A percentile compares a stretch with the other conserved stretches of the same genome.
phyloP scores from a whole-genome alignment of 2,329 filamentous ascomycete species.

The Periconia digitata region DNA sequence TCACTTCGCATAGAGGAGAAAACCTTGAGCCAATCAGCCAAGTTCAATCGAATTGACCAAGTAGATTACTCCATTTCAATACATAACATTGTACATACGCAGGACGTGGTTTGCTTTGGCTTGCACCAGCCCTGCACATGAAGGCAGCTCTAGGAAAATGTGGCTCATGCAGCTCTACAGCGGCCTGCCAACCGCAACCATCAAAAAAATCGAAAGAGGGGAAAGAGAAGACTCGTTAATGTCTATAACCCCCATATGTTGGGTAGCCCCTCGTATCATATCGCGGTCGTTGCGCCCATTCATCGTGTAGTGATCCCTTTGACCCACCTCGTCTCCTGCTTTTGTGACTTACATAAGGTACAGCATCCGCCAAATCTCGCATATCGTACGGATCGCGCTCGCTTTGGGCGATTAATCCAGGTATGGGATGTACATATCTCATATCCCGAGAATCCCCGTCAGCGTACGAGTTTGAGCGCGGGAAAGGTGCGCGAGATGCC shows the following conservation, averaged over 20 bases:
- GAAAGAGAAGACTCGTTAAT: not conserved
- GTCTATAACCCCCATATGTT: slow-evolving; percentile 6
- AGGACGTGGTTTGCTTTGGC: too few species aligned
- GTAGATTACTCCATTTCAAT: too few species aligned
- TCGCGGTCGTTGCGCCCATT: slow-evolving; percentile 1
- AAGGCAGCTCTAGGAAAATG: too few species aligned
- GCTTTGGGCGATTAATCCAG: too few species aligned
- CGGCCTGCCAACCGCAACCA: too few species aligned
- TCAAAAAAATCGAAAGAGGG: too few species aligned
- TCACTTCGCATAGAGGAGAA: too few species aligned
- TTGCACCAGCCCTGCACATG: too few species aligned
- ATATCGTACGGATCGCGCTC: not conserved
- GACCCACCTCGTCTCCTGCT: not conserved
- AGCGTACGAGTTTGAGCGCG: slow-evolving; percentile 1
- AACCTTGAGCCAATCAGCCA: too few species aligned
- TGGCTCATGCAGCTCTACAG: too few species aligned
- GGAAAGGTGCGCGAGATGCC: not conserved
- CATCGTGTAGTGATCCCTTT: not conserved
- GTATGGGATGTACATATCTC: not conserved
- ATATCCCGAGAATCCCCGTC: not conserved
- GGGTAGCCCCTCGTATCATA: slow-evolving; percentile 17
- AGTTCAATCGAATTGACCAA: too few species aligned
- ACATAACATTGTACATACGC: too few species aligned
- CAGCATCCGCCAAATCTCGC: not conserved
- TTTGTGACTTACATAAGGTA: not conserved